Base-by-base conservation (phyloP, 345 rosid species). In the Nasturtium officinale region DNA sequence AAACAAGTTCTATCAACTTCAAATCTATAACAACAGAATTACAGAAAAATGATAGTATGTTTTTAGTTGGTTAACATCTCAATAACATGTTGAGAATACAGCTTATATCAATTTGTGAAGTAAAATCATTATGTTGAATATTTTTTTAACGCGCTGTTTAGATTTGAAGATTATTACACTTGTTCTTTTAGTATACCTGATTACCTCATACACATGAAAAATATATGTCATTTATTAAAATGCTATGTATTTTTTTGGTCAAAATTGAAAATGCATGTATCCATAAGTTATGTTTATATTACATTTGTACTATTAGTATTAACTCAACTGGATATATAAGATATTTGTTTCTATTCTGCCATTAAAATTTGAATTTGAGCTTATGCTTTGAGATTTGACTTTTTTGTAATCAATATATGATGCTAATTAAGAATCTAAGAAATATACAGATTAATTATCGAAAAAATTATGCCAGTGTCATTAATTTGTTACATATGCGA, bases 91-190 rank as follows among this genome's bases (percentile, higher is more conserved):
- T 42, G 42, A 6, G 5, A 12, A 7, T 6, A 16, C 38, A 23
- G n/a, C 4, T 20, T 20, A 25, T 1, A 3, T 17, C 29, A 4
- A 29, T 5, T 33, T 50, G 42, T 61, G n/a, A 29, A 12, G 20
- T 18, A 11, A 61, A 50, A 37, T 50, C 21, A 60, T 16, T 53
- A 59, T 60, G 48, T 21, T 38, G 32, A 61, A 7, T 26, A 3
- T 1, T 25, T 61, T 23, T 25, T 23, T 15, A 9, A n/a, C 9
- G 23, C n/a, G 35, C 35, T 61, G 37, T 25, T 61, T 61, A 12
- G 13, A 50, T 35, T 35, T 50, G n/a, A 61, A 37, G 52, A 48
- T 61, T 50, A 48, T 61, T 50, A 25, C 5, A 28, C 47, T 32
- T n/a, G 11, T 58, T 3, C 0, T 21, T 70, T 20, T 29, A 29